Evolutionary conservation across 805 yeast species (phyloP).

Genomic region (Candida maesae): DNA sequence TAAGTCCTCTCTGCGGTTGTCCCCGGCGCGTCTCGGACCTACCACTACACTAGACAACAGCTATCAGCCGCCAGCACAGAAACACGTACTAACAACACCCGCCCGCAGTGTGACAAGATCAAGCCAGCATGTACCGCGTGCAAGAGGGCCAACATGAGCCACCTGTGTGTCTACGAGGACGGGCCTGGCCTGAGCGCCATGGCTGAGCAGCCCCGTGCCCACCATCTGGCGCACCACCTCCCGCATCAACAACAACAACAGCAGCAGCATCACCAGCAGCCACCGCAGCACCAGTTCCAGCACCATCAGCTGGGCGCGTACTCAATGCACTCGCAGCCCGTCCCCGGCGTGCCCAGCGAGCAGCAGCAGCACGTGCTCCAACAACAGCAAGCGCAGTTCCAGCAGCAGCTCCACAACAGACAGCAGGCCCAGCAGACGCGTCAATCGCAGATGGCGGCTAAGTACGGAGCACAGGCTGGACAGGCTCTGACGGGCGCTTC

Average conservation of each 20-base stretch:
- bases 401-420: slow-evolving; percentile 17
- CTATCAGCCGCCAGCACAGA: too few species aligned
- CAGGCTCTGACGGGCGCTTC: slow-evolving; percentile 15
- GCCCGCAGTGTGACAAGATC: slow-evolving; percentile 25
- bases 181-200: slow-evolving; percentile 5
- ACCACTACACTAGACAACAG: too few species aligned
- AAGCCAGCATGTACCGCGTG: slow-evolving; percentile 27
- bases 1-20: slow-evolving; percentile 14
- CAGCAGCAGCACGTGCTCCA: slow-evolving; percentile 14
- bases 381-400: slow-evolving; percentile 19
- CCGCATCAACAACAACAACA: background rate
- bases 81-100: background rate
- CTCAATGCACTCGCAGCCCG: too few species aligned
- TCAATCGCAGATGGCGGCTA: slow-evolving; percentile 22
- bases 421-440: slow-evolving; percentile 20
- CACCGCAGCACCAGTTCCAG: too few species aligned
- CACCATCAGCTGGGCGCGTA: too few species aligned
- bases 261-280: background rate
- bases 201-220: slow-evolving; percentile 1
- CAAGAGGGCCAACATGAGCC: slow-evolving; percentile 24
- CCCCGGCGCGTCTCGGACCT: slow-evolving; percentile 11
- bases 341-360: too few species aligned
- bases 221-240: background rate
- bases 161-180: slow-evolving; percentile 26
- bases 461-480: slow-evolving; percentile 16